Evolutionary conservation across 2,329 filamentous ascomycete genomes (phyloP), one percentile per base, ranked within the genome.

Genomic region (Rutstroemia sydowiana): DNA sequence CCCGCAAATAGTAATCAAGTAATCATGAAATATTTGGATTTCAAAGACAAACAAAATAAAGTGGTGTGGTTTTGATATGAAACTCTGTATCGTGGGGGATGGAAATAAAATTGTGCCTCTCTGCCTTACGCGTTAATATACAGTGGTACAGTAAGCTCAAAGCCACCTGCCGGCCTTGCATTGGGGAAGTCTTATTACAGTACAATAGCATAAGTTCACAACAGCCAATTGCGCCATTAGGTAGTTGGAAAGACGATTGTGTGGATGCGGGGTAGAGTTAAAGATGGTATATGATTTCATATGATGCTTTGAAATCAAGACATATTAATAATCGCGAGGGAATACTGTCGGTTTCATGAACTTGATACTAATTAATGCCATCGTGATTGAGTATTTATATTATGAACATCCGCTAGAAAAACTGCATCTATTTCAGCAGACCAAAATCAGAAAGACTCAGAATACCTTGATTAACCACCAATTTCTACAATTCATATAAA

Each of bases 301-400:
- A 6, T 31, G 4, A 16, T 51, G 48, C 48, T 51, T 45, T 39
- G 23, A 51, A 51, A 51, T 45, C 48, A 51, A 20, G 18, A 20
- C n/a, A 6, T 7, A 51, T 51, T 51, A 45, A 10, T 51, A 51
- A 51, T 39, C n/a, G n/a, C n/a, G n/a, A n/a, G n/a, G n/a, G n/a
- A n/a, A n/a, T 30, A 31, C 23, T n/a, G n/a, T 18, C 2, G 9
- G 34, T 4, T 11, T n/a, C 20, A 44, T 45, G 23, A 14, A 18
- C 14, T 36, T 23, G 16, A 34, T 20, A 20, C 10, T 37, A 13
- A 37, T 37, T 14, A 37, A n/a, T 8, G 34, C 18, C 14, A 18
- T 37, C 34, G 34, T 37, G 14, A 42, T 32, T 13, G 3, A 31
- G 23, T 51, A 51, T 11, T 45, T 51, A 45, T 37, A 51, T 37